Base-by-base conservation (phyloP, 257 asterid species). In the Linaria vulgaris region DNA sequence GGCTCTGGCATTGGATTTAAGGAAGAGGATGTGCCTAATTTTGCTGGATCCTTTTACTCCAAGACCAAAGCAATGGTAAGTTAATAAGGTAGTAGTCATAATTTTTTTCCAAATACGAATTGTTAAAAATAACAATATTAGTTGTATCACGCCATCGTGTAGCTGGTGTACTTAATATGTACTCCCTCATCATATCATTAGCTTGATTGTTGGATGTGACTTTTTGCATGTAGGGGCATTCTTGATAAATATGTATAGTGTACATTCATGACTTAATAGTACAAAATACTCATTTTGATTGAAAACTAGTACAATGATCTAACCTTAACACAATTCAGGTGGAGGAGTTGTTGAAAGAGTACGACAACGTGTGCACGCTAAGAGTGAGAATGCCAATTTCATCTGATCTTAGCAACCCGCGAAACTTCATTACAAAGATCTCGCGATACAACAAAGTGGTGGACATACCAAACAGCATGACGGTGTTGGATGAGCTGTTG, bases 401-500 rank as follows among this genome's bases (percentile, higher is more conserved):
- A 37, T 64, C 69, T 1, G 69, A 64, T 27, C 48, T 64, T 9
- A 25, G 14, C 41, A 64, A 64, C 39, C 61, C 53, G 0, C 60
- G 61, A 21, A 64, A 64, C 50, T 64, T 64, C 69, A 64, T 64
- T 12, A 64, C 69, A 12, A 64, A 64, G 53, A 64, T 64, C 37
- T 19, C 52, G 12, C 69, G 53, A 11, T 64, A 64, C 41, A 38
- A 51, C 19, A 64, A 64, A 25, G 69, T 64, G 49, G 69, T 64
- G 9, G 49, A 55, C 39, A 67, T 67, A 13, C 77, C 72, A 5
- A 72, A 72, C 53, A 72, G 73, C 44, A 72, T 72, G 77, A 72
- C 73, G 11, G 61, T 72, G 49, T 46, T 66, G 39, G 77, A 72
- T 14, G 77, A 72, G 72, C 69, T 72, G 1, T 23, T 72, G 5